phyloP scores from a whole-genome alignment of 129 eudicot species.

The Rutidosis leptorrhynchoides region DNA sequence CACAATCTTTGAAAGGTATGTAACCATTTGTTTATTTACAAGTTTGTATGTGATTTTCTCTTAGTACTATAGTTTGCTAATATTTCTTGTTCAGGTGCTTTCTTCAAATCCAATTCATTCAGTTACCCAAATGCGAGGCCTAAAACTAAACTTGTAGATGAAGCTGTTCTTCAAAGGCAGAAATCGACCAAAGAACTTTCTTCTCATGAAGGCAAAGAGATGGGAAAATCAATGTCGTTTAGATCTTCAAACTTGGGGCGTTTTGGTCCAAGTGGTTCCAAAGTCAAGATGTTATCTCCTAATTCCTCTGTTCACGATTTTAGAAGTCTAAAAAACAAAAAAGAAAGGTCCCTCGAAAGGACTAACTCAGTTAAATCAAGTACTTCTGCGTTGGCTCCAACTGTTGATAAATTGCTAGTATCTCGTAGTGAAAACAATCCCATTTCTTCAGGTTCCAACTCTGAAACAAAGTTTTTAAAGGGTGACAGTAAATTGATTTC shows the following conservation, averaged over 20 bases:
- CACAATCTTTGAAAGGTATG: conserved; percentile 42
- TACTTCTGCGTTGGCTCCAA: conserved; percentile 36
- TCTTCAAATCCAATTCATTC: conserved; percentile 77
- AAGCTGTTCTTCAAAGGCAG: conserved; percentile 59
- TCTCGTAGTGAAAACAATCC: conserved; percentile 42
- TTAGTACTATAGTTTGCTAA: conserved; percentile 1
- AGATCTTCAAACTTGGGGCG: conserved; percentile 52
- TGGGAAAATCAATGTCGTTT: conserved; percentile 78
- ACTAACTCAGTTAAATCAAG: conserved; percentile 51
- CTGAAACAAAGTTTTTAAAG: conserved; percentile 42
- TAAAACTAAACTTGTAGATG: conserved; percentile 70
- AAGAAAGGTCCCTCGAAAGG: conserved; percentile 65
- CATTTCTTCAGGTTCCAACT: conserved; percentile 36
- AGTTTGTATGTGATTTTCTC: background rate
- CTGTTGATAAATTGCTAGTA: conserved; percentile 41
- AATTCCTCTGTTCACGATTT: conserved; percentile 48
- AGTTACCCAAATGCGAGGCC: conserved; percentile 51
- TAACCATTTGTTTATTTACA: background rate
- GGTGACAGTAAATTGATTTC: conserved; percentile 44
- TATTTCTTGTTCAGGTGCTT: conserved; percentile 52
- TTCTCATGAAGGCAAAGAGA: conserved; percentile 45
- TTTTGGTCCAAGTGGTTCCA: conserved; percentile 48
- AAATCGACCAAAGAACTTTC: conserved; percentile 51
- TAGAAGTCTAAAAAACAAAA: conserved; percentile 47
- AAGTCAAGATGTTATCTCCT: conserved; percentile 76